These are phyloP conservation scores for Durio zibethinus DNA, from an alignment of 345 rosid genomes.

Conservation along the genomic window DNA sequence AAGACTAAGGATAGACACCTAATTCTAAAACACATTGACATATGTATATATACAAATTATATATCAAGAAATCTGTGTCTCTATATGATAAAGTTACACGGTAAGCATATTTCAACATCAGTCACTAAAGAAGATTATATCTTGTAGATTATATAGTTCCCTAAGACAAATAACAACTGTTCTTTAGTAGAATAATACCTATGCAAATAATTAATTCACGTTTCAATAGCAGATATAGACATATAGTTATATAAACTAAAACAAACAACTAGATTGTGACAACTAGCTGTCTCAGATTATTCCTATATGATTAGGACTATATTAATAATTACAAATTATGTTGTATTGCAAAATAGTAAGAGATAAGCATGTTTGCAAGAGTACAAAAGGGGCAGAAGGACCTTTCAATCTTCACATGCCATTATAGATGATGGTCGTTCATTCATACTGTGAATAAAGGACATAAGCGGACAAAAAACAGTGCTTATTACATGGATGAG, in stretches of 20 bases:
- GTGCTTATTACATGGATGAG: neutral
- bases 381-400: neutral
- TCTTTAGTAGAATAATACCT: neutral
- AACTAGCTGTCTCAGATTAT: neutral
- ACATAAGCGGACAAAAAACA: neutral
- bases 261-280: neutral
- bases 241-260: neutral
- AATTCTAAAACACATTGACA: neutral
- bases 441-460: neutral
- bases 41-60: too few species aligned
- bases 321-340: neutral
- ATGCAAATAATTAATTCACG: neutral
- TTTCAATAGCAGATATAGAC: neutral
- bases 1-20: neutral
- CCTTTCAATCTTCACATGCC: neutral
- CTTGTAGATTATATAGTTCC: neutral
- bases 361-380: neutral
- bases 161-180: neutral
- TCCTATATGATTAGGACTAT: neutral
- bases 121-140: neutral
- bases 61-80: neutral
- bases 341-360: neutral
- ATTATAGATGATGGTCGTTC: neutral
- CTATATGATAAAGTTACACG: neutral
- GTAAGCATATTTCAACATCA: neutral